Evolutionary conservation across 768 basidiomycete genomes (phyloP).

Genomic region (Termitomyces sp.): DNA sequence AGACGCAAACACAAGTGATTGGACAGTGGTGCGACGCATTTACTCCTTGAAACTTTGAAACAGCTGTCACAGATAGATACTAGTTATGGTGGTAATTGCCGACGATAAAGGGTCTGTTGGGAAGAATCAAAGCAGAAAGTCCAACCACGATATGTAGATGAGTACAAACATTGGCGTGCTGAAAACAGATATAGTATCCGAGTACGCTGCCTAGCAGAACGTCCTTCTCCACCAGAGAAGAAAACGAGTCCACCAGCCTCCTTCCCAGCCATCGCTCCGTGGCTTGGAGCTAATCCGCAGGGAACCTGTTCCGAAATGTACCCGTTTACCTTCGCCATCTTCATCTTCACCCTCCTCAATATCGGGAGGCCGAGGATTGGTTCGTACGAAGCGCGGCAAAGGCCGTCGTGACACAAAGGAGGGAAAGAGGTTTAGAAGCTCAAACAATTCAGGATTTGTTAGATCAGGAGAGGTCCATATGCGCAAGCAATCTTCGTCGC

Average conservation of each 20-base stretch:
- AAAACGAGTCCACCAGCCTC: conserved; percentile 77
- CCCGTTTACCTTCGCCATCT: conserved; percentile 44
- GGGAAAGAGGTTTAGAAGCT: conserved; percentile 71
- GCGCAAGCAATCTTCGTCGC: conserved; percentile 52
- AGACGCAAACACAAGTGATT: not conserved
- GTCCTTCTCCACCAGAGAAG: conserved; percentile 73
- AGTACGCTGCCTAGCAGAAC: conserved; percentile 51
- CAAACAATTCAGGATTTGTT: conserved; percentile 64
- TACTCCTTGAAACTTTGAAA: not conserved
- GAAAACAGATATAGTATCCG: conserved; percentile 1
- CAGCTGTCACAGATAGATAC: not conserved
- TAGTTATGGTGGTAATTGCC: not conserved
- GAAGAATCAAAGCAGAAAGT: conserved; percentile 9
- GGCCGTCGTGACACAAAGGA: conserved; percentile 63
- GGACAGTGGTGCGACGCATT: not conserved
- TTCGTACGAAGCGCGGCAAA: conserved; percentile 65
- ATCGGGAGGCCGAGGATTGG: conserved; percentile 40
- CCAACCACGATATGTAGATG: conserved; percentile 15
- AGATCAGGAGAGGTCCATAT: conserved; percentile 82
- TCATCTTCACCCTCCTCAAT: conserved; percentile 67
- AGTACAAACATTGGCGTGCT: conserved; percentile 13
- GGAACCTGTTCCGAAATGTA: conserved; percentile 75
- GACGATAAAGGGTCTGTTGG: conserved; percentile 2
- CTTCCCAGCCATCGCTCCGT: conserved; percentile 63
- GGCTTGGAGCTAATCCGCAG: conserved; percentile 69